These are phyloP conservation scores for Candida tibetensis DNA, from an alignment of 805 yeast species.

Conservation along the genomic window DNA sequence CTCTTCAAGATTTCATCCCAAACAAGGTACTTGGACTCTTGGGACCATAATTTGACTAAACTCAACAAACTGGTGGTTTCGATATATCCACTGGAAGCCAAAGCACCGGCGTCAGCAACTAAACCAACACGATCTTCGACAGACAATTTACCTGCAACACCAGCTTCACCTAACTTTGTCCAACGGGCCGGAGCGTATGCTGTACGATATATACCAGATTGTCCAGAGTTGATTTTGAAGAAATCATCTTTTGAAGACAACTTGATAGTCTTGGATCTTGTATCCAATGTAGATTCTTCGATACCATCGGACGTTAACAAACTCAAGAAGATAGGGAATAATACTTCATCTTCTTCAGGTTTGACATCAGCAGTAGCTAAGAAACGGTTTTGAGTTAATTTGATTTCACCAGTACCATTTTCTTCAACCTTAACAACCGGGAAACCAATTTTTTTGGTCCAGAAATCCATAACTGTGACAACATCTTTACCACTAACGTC, in stretches of 20 bases:
- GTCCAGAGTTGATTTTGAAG: slow-evolving; percentile 70
- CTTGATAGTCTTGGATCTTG: slow-evolving; percentile 39
- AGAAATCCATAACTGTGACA: slow-evolving; percentile 66
- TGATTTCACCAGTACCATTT: slow-evolving; percentile 44
- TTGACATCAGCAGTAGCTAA: slow-evolving; percentile 75
- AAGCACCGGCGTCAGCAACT: slow-evolving; percentile 74
- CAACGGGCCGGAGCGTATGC: slow-evolving; percentile 68
- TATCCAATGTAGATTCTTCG: slow-evolving; percentile 58
- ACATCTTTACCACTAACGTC: slow-evolving; percentile 74
- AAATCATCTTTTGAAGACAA: slow-evolving; percentile 44
- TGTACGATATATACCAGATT: slow-evolving; percentile 73
- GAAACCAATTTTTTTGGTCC: slow-evolving; percentile 79
- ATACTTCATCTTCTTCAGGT: slow-evolving; percentile 65
- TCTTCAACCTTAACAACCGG: slow-evolving; percentile 71
- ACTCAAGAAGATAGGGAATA: slow-evolving; percentile 72
- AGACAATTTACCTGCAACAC: slow-evolving; percentile 55
- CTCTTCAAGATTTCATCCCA: slow-evolving; percentile 60
- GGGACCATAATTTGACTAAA: slow-evolving; percentile 58
- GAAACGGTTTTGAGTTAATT: slow-evolving; percentile 69
- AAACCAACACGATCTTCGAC: slow-evolving; percentile 78
- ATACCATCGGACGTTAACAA: slow-evolving; percentile 56
- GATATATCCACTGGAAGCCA: slow-evolving; percentile 68
- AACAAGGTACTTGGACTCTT: slow-evolving; percentile 60
- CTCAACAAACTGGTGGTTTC: slow-evolving; percentile 58
- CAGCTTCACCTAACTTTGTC: slow-evolving; percentile 62